Base-by-base conservation (phyloP, 352 stramenopile genomes). In the Hyaloperonospora arabidopsidis region DNA sequence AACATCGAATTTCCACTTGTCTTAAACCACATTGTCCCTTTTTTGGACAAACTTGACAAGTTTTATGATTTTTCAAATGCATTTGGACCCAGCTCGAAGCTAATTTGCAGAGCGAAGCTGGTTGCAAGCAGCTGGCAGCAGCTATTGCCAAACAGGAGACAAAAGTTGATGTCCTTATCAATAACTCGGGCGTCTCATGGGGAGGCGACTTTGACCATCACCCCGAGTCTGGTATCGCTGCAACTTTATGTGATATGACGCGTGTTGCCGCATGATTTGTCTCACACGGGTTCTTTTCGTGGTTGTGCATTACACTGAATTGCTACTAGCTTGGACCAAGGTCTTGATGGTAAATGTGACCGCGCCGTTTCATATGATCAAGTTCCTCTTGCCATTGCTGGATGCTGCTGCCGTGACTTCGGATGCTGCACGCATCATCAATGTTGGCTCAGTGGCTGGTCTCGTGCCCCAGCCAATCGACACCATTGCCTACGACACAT, bases 271-370 rank as follows among this genome's bases (percentile, higher is more conserved):
- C 25, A 29, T 7, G 25, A 7, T 29, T 29, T 3, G 25, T 3
- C 25, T 29, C 3, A 29, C 25, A 29, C 25, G 7, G 25, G 7
- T 29, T 3, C 25, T 29, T 29, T 29, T 29, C 25, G 3, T 29
- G 25, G 3, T 29, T 29, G 25, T 29, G 25, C 7, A 7, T 29
- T 3, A 29, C 3, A 29, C 7, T 7, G 25, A 29, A 3, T 44
- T 22, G n/a, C 21, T 21, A 17, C 58, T 65, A 81, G 92, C 81
- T 34, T 98, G 89, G 77, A 91, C 97, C 60, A 95, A 94, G 49
- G 89, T 98, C 12, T 67, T 97, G n/a, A 76, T 89, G 38, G 63
- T 98, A 40, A 98, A 98, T 67, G 86, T 98, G 47, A 97, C 96
- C 70, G 79, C 87, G 13, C 73, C 95, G 6, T 98, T 98, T 72